Conservation (phyloP, 2,329 filamentous ascomycete species). For the Drechslerella coelobrocha region DNA sequence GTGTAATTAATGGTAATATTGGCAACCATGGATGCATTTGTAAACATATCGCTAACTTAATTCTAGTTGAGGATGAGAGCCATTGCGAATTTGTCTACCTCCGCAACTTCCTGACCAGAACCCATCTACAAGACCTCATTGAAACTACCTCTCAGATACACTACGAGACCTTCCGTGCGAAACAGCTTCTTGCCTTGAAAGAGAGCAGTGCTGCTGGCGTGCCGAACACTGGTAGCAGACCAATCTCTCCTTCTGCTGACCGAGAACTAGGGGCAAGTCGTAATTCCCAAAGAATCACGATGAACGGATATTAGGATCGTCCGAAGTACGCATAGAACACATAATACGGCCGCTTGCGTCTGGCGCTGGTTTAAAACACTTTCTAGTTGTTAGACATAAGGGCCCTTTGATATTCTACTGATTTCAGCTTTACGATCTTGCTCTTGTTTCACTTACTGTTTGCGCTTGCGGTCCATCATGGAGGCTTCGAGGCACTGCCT, state of each 20-base stretch:
- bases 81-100: slow-evolving; percentile 99
- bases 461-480: slow-evolving; percentile 52
- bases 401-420: no score
- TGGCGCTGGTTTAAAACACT: background rate
- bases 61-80: slow-evolving; percentile 87
- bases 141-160: slow-evolving; percentile 99
- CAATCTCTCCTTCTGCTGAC: slow-evolving; percentile 93
- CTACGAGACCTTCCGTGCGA: slow-evolving; percentile 99
- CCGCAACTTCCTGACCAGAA: slow-evolving; percentile 96
- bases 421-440: slow-evolving; percentile 2
- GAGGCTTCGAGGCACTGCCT: slow-evolving; percentile 12
- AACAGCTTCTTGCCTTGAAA: slow-evolving; percentile 97
- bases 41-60: slow-evolving; percentile 23
- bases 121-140: slow-evolving; percentile 97
- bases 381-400: slow-evolving; percentile 15
- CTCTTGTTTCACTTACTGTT: slow-evolving; percentile 50
- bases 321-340: slow-evolving; percentile 35
- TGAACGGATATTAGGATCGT: slow-evolving; percentile 72
- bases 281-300: slow-evolving; percentile 94
- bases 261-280: slow-evolving; percentile 83
- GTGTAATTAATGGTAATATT: slow-evolving; percentile 77
- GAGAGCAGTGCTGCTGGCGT: slow-evolving; percentile 88
- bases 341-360: background rate
- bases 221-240: slow-evolving; percentile 72
- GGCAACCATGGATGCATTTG: background rate